Evolutionary conservation across 352 stramenopile genomes (phyloP).

Genomic region (Phytophthora macrochlamydospora): DNA sequence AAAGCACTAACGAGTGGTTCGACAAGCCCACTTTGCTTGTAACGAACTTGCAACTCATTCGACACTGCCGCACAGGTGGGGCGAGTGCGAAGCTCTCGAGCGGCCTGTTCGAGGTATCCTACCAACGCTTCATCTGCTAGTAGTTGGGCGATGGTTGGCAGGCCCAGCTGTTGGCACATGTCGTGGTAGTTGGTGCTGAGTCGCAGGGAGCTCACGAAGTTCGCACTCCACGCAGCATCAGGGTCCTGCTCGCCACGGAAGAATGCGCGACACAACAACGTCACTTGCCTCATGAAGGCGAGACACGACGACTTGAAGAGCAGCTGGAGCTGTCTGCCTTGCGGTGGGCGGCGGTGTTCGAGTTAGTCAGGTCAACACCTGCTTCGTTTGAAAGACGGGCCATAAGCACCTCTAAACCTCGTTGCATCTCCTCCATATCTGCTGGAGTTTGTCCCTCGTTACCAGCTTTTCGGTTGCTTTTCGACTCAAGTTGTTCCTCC

Average conservation of each 20-base stretch:
- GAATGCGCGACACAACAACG: conserved; percentile 72
- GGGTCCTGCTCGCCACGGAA: conserved; percentile 82
- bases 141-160: conserved; percentile 65
- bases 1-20: conserved; percentile 51
- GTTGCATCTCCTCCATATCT: conserved; percentile 50
- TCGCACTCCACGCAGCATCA: conserved; percentile 75
- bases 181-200: conserved; percentile 77
- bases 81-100: conserved; percentile 49
- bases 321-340: conserved; percentile 60
- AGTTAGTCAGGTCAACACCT: conserved; percentile 38
- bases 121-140: conserved; percentile 54
- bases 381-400: conserved; percentile 43
- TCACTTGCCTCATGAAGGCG: conserved; percentile 81
- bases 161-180: conserved; percentile 77
- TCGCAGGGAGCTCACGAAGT: conserved; percentile 78
- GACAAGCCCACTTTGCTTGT: conserved; percentile 59
- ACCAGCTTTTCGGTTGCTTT: conserved; percentile 2
- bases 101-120: conserved; percentile 59
- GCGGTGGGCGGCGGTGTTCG: conserved; percentile 31
- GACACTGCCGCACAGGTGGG: conserved; percentile 52
- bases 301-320: conserved; percentile 81
- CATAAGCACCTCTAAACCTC: conserved; percentile 61
- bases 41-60: conserved; percentile 51
- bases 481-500: conserved; percentile 26
- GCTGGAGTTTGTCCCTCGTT: conserved; percentile 26